Conservation (phyloP, 768 basidiomycete genomes). For the Zangia roseola region DNA sequence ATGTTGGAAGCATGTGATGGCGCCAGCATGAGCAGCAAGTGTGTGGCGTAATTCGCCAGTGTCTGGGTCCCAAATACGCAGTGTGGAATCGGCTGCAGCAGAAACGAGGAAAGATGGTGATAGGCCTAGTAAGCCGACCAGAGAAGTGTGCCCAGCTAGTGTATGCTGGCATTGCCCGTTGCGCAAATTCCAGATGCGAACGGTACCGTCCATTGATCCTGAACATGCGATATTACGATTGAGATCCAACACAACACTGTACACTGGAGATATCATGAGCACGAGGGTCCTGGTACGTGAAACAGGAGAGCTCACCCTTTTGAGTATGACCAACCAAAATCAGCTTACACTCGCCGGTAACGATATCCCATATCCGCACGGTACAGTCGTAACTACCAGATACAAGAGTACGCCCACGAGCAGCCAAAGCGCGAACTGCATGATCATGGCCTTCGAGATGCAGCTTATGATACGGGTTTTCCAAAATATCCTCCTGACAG, state of each 20-base stretch:
- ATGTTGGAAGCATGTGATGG: slow-evolving; percentile 99
- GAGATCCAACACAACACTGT: slow-evolving; percentile 91
- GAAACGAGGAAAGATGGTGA: slow-evolving; percentile 91
- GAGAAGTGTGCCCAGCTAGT: slow-evolving; percentile 88
- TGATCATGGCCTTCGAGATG: slow-evolving; percentile 88
- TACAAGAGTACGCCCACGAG: slow-evolving; percentile 84
- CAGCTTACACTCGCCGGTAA: slow-evolving; percentile 78
- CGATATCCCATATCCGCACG: slow-evolving; percentile 93
- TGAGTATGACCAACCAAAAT: slow-evolving; percentile 85
- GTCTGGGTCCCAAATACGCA: slow-evolving; percentile 93
- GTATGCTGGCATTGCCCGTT: slow-evolving; percentile 79
- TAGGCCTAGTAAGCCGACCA: slow-evolving; percentile 90
- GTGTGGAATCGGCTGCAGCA: slow-evolving; percentile 93
- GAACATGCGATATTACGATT: slow-evolving; percentile 89
- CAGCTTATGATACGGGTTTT: slow-evolving; percentile 88
- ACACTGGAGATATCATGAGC: slow-evolving; percentile 53
- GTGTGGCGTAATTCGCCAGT: slow-evolving; percentile 77
- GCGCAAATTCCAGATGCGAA: slow-evolving; percentile 89
- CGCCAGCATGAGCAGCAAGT: slow-evolving; percentile 88
- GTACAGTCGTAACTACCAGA: slow-evolving; percentile 96
- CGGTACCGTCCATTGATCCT: slow-evolving; percentile 97
- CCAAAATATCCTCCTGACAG: slow-evolving; percentile 57
- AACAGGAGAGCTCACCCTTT: slow-evolving; percentile 58
- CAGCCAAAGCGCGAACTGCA: slow-evolving; percentile 90
- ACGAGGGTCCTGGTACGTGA: not conserved